These are phyloP conservation scores for Backusella tuberculispora DNA, from an alignment of 192 early-diverging fungal genomes.

Conservation along the genomic window DNA sequence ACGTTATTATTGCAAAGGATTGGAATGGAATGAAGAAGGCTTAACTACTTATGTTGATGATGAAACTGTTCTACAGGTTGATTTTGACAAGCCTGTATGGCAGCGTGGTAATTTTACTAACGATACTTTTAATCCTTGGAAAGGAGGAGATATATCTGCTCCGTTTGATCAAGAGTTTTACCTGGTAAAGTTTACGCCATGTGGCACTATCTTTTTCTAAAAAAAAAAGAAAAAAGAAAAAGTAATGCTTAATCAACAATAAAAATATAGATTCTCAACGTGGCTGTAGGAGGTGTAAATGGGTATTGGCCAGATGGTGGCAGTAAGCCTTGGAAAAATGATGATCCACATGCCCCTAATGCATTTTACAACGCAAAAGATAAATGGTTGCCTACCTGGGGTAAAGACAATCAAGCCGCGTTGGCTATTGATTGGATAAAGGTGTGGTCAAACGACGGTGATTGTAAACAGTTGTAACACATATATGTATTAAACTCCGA, in stretches of 20 bases:
- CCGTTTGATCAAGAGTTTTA: slow-evolving; percentile 69
- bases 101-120: slow-evolving; percentile 54
- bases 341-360: slow-evolving; percentile 45
- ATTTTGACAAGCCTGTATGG: slow-evolving; percentile 54
- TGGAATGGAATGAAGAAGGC: slow-evolving; percentile 58
- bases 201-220: background rate
- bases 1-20: slow-evolving; percentile 43
- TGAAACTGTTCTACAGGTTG: slow-evolving; percentile 51
- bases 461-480: background rate
- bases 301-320: slow-evolving; percentile 60
- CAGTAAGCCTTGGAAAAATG: slow-evolving; percentile 61
- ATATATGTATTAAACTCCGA: background rate
- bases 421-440: slow-evolving; percentile 50
- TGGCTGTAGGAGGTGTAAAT: slow-evolving; percentile 62
- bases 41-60: slow-evolving; percentile 64
- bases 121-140: slow-evolving; percentile 58
- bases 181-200: slow-evolving; percentile 42
- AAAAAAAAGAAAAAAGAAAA: background rate
- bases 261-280: slow-evolving; percentile 56
- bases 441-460: slow-evolving; percentile 33
- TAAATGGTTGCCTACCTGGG: slow-evolving; percentile 63
- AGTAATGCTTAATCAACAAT: background rate
- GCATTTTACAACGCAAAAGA: slow-evolving; percentile 56
- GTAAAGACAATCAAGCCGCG: slow-evolving; percentile 42
- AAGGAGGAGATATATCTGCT: slow-evolving; percentile 42